Percentiles rank a stretch among this genome's conserved stretches.
Evolutionary conservation across 495 filamentous ascomycete species (phyloP).

Genomic region (Diplogelasinospora grovesii): DNA sequence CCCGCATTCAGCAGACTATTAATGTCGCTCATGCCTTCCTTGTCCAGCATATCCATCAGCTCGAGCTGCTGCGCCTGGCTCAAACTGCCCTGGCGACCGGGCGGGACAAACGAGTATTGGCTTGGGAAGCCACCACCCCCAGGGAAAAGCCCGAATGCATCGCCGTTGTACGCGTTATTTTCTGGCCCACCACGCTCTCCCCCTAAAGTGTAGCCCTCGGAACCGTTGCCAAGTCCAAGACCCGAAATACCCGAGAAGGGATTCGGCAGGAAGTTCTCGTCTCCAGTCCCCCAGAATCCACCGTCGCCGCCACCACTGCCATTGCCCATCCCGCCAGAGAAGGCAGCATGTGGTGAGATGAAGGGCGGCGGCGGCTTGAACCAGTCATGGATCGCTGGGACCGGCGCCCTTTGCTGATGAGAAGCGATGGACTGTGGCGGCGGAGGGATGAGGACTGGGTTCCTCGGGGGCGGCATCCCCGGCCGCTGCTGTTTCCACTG

Average conservation of each 20-base stretch:
- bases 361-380: slow-evolving; percentile 47
- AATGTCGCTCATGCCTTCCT: slow-evolving; percentile 57
- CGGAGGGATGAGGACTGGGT: slow-evolving; percentile 32
- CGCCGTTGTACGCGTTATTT: no score
- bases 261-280: no score
- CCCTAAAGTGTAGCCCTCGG: no score
- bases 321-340: slow-evolving; percentile 7
- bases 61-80: slow-evolving; percentile 66
- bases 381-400: slow-evolving; percentile 33
- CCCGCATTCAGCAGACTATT: slow-evolving; percentile 51
- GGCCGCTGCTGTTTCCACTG: slow-evolving; percentile 19
- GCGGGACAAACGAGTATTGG: slow-evolving; percentile 23
- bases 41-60: slow-evolving; percentile 59
- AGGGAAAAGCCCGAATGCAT: no score
- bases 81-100: slow-evolving; percentile 53
- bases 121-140: slow-evolving; percentile 19
- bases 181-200: no score
- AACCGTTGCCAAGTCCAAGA: no score
- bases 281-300: slow-evolving; percentile 10
- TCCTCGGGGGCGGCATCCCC: slow-evolving; percentile 11
- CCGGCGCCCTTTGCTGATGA: slow-evolving; percentile 36
- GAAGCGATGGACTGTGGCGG: slow-evolving; percentile 21
- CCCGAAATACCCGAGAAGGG: no score
- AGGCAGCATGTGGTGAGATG: slow-evolving; percentile 40
- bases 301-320: slow-evolving; percentile 14